phyloP scores from a whole-genome alignment of 164 flowering plant genomes.

The Chloranthus sessilifolius region DNA sequence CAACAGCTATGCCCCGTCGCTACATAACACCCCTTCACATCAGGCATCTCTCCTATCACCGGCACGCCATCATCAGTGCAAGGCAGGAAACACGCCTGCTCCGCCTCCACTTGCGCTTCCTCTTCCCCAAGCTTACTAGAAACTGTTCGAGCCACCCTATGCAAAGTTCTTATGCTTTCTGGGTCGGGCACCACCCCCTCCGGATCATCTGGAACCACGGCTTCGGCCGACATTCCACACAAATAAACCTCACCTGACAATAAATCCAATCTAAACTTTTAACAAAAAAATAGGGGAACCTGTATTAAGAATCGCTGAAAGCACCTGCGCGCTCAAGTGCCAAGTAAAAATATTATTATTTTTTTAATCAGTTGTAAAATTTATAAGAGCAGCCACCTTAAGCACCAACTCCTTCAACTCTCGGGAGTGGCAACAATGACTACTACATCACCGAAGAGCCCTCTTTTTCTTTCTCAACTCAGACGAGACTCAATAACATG shows the following conservation, averaged over 20 bases:
- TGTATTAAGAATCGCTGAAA: too few relatives aligned
- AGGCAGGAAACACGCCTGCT: constrained; percentile 91
- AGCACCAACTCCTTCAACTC: too few relatives aligned
- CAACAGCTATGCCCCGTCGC: constrained; percentile 96
- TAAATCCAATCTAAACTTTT: not conserved
- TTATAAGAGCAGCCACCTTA: too few relatives aligned
- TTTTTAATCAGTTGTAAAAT: too few relatives aligned
- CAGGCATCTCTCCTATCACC: constrained; percentile 73
- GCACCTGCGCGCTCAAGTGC: too few relatives aligned
- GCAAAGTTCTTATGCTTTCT: constrained; percentile 59
- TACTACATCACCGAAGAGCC: too few relatives aligned
- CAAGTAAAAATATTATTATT: too few relatives aligned
- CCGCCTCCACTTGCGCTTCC: constrained; percentile 61
- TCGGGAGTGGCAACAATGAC: too few relatives aligned
- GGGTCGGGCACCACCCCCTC: constrained; percentile 45
- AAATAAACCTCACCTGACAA: constrained; percentile 79
- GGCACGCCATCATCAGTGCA: constrained; percentile 70
- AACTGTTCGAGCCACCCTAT: constrained; percentile 62
- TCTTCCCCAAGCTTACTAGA: constrained; percentile 71
- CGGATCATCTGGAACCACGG: constrained; percentile 80
- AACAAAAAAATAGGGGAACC: too few relatives aligned
- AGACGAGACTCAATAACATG: too few relatives aligned
- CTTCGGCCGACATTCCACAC: constrained; percentile 77
- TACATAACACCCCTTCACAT: constrained; percentile 73
- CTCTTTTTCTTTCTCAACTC: too few relatives aligned